Percentiles rank a stretch among this genome's conserved stretches.
Evolutionary conservation across 176 grass and related monocot genomes (phyloP).

Genomic region (Dactylis glomerata): DNA sequence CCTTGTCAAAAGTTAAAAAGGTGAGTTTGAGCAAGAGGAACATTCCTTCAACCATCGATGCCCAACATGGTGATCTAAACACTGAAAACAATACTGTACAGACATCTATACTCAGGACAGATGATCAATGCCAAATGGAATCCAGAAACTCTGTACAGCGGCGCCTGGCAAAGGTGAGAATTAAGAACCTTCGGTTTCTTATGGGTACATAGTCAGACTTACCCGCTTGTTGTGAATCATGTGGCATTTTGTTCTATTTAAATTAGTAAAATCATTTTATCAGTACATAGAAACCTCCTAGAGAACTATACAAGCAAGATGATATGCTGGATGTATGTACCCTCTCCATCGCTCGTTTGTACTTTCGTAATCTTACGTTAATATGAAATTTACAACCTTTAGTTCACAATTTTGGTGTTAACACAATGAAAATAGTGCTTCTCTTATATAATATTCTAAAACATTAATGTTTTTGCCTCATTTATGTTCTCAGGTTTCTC

Average conservation of each 20-base stretch:
- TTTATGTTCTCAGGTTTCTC: conserved; percentile 38
- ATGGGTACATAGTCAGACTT: background rate
- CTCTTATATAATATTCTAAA: conserved; percentile 1
- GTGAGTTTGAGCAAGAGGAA: conserved; percentile 22
- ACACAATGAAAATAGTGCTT: background rate
- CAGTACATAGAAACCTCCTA: background rate
- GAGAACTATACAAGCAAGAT: background rate
- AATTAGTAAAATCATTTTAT: background rate
- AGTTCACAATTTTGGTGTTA: background rate
- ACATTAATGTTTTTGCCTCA: conserved; percentile 29
- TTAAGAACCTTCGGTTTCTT: background rate
- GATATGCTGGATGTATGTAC: background rate
- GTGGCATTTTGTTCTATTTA: background rate
- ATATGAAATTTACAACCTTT: background rate
- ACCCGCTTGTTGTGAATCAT: background rate
- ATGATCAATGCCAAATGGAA: conserved; percentile 26
- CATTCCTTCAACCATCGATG: background rate
- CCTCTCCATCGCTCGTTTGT: background rate
- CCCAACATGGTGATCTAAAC: background rate
- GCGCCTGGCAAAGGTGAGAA: conserved; percentile 22
- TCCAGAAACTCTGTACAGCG: conserved; percentile 6
- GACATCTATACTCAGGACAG: conserved; percentile 1
- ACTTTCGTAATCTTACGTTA: conserved; percentile 3
- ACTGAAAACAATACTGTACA: background rate
- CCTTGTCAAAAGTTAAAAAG: conserved; percentile 26